Base-by-base conservation (phyloP, 2,329 filamentous ascomycete genomes). In the Didymella pomorum region DNA sequence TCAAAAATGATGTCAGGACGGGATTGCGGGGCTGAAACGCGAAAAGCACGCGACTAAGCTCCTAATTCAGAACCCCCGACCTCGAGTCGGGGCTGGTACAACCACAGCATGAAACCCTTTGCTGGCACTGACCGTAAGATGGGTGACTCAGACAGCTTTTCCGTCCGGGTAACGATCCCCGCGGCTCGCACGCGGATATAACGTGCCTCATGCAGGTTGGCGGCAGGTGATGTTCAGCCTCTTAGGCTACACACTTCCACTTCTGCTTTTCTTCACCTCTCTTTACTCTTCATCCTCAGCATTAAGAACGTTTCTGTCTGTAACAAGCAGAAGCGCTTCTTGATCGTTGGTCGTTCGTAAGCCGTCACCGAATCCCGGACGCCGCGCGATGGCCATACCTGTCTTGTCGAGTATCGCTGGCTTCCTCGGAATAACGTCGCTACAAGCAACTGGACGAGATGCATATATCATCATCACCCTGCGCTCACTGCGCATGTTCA, bases 401-500 rank as follows among this genome's bases (percentile, higher is more conserved):
- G 39, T 70, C 33, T 28, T 71, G 43, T 60, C 64, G 16, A 69
- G 68, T 29, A 57, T 73, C 35, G 49, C 70, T 26, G 42, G 50
- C 14, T 76, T 75, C 43, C 68, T 77, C 28, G 75, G 75, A 18
- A 52, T 75, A 23, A 64, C 65, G 25, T 74, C 73, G 18, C 61
- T 76, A 43, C 65, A 67, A 43, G 66, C 67, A n/a, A 73, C 71
- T 9, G 74, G 74, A 59, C 60, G 63, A 42, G 75, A 77, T 71
- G 74, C 73, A 18, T 76, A 76, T 56, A 67, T 78, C 43, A 73
- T 79, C 48, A 87, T 87, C 63, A 63, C 61, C 4, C 60, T 75
- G 25, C 71, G 73, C 29, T 71, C 66, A 16, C 46, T 73, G 26
- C 72, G 73, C 59, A 75, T 76, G 72, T 75, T 76, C 56, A 68